Evolutionary conservation across 495 filamentous ascomycete genomes (phyloP), one percentile per base, ranked within the genome.

Genomic region (Neurospora sp.): DNA sequence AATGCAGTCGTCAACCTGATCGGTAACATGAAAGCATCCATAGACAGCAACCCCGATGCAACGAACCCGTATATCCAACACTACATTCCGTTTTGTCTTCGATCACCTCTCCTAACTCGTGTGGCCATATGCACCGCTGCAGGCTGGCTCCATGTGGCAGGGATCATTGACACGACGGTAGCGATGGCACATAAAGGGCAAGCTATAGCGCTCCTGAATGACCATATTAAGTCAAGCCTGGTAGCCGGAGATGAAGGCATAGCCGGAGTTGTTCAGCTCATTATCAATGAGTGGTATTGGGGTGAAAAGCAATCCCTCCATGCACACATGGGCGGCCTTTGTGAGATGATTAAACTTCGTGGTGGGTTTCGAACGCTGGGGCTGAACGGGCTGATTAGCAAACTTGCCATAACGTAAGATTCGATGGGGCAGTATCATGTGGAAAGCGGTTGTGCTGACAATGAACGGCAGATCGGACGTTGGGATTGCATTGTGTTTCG

Each of bases 1-100:
- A 7, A 8, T 37, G 17, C 85, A 93, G 70, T 82, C 81, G 71
- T 93, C 86, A 78, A 92, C 88, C 78, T 88, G 78, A 73, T 85
- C 73, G 76, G 87, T 78, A 76, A 88, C 81, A 78, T 88, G 81
- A 82, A 80, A 70, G 80, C 81, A 31, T 81, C 79, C 9, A 28
- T 83, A 15, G 81, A 82, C 72, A 81, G 81, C 24, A 80, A 80
- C 39, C 82, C 82, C 0, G 81, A 83, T 48, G 62, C 80, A 5
- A 72, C 78, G 13, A 82, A 81, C 70, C 76, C 78, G 7, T 82
- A 81, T 59, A 76, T 82, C 72, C 80, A 78, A 74, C 72, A 80
- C 72, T 80, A 80, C 66, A 80, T 83, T 7, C 81, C 82, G 2
- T 82, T 76, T 40, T 78, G 72, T 42, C 70, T 82, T 42, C 76